Percentiles rank a stretch among this genome's conserved stretches.
Conservation (phyloP, 441 rosid species). For the Viola pubescens region DNA sequence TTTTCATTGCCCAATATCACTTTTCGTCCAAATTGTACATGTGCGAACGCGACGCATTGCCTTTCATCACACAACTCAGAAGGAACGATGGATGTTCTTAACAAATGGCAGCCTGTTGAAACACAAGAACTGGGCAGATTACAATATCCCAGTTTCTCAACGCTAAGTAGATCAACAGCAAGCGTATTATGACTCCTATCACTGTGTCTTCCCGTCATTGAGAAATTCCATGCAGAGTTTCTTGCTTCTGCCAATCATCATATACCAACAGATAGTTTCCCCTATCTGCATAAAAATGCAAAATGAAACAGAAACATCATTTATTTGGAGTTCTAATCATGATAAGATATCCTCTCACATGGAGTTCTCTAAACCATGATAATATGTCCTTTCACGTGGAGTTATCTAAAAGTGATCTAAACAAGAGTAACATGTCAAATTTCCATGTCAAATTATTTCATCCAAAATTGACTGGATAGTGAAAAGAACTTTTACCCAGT, state of each 20-base stretch:
- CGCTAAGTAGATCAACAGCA: no score
- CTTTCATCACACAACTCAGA: neutral
- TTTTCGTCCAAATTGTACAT: no score
- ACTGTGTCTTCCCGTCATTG: no score
- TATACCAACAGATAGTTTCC: neutral
- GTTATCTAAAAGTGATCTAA: neutral
- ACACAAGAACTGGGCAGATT: neutral
- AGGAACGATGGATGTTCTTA: neutral
- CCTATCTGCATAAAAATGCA: neutral
- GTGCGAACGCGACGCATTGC: no score
- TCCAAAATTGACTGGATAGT: neutral
- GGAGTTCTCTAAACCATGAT: no score
- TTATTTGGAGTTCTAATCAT: conserved; percentile 1
- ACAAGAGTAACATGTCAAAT: conserved; percentile 3
- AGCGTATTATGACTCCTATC: no score
- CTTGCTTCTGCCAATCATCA: conserved; percentile 2
- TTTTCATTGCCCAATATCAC: no score
- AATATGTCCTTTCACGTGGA: neutral
- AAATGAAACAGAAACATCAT: conserved; percentile 3
- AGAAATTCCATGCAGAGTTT: neutral
- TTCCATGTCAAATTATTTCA: conserved; percentile 1
- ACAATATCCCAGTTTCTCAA: neutral
- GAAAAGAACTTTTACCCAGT: neutral
- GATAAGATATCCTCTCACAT: neutral
- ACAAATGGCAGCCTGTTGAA: neutral